Base-by-base conservation (phyloP, 2,329 filamentous ascomycete genomes). In the Aspergillus novofumigatus region DNA sequence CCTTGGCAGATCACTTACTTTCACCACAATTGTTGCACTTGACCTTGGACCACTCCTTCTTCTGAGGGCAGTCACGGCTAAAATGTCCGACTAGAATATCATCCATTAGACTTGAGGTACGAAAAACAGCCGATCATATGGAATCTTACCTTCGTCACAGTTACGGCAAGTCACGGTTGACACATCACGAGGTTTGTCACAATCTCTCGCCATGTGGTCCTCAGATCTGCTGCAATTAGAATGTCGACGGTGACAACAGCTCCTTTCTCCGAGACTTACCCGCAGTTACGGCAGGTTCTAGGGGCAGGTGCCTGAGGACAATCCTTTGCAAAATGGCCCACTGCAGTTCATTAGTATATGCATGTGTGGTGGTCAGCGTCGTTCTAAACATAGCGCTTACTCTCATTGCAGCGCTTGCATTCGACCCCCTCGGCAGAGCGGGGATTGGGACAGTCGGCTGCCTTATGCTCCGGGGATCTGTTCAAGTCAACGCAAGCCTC, bases 361-460 rank as follows among this genome's bases (percentile, higher is more conserved):
- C 25, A 5, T 11, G 28, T 17, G 25, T n/a, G 32, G 20, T 21
- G 10, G 21, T 17, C 44, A 14, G 48, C 23, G 49, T 29, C 6
- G 44, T 26, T 26, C 17, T 17, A 44, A 7, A 17, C 11, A 21
- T 9, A 35, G 11, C 32, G 23, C 41, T 48, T 69, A 77, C 75
- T 65, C 63, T 78, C 66, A 28, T 73, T 71, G 69, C 77, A 79
- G 4, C 70, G 70, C 44, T 72, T 75, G 61, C 78, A 80, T 60
- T 80, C 77, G 9, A 80, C 71, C 10, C 71, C 71, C 32, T 73
- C 75, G 3, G 74, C 72, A 53, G 75, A 74, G 47, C 72, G 76
- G 9, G 76, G 75, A 54, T 80, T 75, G 3, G 77, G 73, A 64
- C 81, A 83, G 1, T 82, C 78, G 6, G 72, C 55, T 9, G 79